Evolutionary conservation across 805 yeast genomes (phyloP).

Genomic region (Metschnikowia lochheadii): DNA sequence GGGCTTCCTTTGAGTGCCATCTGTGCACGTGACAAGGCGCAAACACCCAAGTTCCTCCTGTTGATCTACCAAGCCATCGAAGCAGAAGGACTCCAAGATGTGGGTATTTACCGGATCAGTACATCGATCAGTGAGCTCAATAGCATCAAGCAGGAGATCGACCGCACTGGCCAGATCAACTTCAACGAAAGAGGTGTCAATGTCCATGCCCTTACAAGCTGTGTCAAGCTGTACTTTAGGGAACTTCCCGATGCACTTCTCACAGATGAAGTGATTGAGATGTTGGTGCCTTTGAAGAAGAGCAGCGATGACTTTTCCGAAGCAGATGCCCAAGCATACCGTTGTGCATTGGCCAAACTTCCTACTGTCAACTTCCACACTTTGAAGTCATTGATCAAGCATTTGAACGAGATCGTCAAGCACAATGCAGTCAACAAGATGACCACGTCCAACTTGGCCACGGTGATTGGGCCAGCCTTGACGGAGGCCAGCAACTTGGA

Average conservation of each 20-base stretch:
- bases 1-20: conserved; percentile 80
- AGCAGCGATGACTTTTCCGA: conserved; percentile 13
- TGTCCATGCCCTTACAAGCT: conserved; percentile 82
- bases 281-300: conserved; percentile 43
- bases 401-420: conserved; percentile 64
- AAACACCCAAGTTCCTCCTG: conserved; percentile 63
- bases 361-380: conserved; percentile 68
- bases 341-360: conserved; percentile 36
- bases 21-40: conserved; percentile 64
- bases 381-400: conserved; percentile 62
- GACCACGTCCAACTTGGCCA: conserved; percentile 87
- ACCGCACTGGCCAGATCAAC: conserved; percentile 43
- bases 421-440: conserved; percentile 71
- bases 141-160: conserved; percentile 42
- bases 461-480: conserved; percentile 71
- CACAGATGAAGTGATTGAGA: conserved; percentile 60
- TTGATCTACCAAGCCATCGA: conserved; percentile 73
- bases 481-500: conserved; percentile 53
- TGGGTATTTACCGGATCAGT: conserved; percentile 79
- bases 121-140: conserved; percentile 47
- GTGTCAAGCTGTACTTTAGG: conserved; percentile 77
- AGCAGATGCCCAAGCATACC: conserved; percentile 17
- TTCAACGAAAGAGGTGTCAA: conserved; percentile 57
- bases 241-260: conserved; percentile 84
- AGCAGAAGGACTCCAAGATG: conserved; percentile 81